Percentiles rank a stretch among this genome's conserved stretches.
Conservation (phyloP, 257 asterid species). For the Przewalskia tangutica region DNA sequence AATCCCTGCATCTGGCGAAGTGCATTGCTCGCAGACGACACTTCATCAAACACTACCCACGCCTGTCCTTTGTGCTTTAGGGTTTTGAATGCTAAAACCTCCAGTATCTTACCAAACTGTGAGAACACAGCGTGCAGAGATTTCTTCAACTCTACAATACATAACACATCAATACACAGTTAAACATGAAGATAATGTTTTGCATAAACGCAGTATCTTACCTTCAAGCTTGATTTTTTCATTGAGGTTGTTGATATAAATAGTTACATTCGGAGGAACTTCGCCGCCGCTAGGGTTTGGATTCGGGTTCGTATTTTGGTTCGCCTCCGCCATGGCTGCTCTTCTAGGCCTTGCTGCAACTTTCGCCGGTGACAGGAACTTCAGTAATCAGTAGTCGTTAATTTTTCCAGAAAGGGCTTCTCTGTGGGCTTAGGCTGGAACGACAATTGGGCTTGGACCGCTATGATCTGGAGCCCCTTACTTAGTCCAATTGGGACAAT, state of each 20-base stretch:
- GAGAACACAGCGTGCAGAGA: slow-evolving; percentile 91
- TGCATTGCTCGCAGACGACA: slow-evolving; percentile 68
- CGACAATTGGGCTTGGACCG: not conserved
- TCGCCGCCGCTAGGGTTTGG: slow-evolving; percentile 28
- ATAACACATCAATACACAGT: not conserved
- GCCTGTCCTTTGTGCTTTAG: slow-evolving; percentile 99
- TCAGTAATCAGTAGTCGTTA: not conserved
- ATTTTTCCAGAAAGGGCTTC: not conserved
- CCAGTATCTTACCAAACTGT: slow-evolving; percentile 87
- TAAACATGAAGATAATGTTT: not conserved
- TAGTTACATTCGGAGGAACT: slow-evolving; percentile 57
- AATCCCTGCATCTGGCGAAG: slow-evolving; percentile 95
- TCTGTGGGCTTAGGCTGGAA: slow-evolving; percentile 3
- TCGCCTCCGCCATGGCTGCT: slow-evolving; percentile 64
- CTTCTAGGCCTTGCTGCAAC: not conserved
- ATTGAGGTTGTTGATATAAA: slow-evolving; percentile 87
- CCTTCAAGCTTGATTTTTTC: slow-evolving; percentile 97
- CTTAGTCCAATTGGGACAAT: not conserved
- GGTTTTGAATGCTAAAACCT: slow-evolving; percentile 97
- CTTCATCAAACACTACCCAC: slow-evolving; percentile 94
- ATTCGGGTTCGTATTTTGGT: slow-evolving; percentile 8
- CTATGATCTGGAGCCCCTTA: no score
- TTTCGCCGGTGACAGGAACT: not conserved
- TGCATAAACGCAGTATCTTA: slow-evolving; percentile 1
- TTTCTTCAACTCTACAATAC: slow-evolving; percentile 68